These are phyloP conservation scores for Angomonas deanei DNA, from an alignment of 208 protist species.

Conservation along the genomic window DNA sequence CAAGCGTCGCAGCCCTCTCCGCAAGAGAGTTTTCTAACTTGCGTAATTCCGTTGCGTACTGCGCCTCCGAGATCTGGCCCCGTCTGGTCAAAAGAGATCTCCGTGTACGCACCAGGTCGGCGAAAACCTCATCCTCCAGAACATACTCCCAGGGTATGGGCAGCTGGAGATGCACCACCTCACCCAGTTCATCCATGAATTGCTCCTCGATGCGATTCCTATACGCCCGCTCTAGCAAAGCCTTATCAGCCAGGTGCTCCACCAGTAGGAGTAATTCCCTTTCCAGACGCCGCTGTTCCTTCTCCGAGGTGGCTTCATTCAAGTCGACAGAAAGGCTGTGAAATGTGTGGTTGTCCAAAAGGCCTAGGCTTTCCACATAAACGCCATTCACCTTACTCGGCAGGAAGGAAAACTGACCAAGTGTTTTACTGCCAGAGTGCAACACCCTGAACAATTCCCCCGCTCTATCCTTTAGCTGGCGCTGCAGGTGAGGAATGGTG, in stretches of 20 bases:
- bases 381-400: constrained; percentile 35
- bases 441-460: constrained; percentile 51
- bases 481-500: constrained; percentile 31
- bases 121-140: constrained; percentile 41
- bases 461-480: constrained; percentile 39
- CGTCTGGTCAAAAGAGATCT: constrained; percentile 13
- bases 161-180: constrained; percentile 40
- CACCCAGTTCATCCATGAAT: constrained; percentile 25
- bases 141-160: constrained; percentile 54
- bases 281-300: constrained; percentile 13
- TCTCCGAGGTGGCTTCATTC: neutral
- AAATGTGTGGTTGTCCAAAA: constrained; percentile 46
- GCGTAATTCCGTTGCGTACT: constrained; percentile 16
- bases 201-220: constrained; percentile 21
- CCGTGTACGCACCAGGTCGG: constrained; percentile 15
- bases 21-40: constrained; percentile 13
- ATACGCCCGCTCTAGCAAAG: constrained; percentile 24
- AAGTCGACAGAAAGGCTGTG: constrained; percentile 19
- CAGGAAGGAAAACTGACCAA: constrained; percentile 53
- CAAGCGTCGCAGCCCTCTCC: constrained; percentile 18
- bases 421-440: constrained; percentile 30
- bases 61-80: constrained; percentile 30
- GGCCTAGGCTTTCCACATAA: constrained; percentile 40
- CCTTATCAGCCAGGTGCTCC: constrained; percentile 27
- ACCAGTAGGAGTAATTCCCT: constrained; percentile 35